Percentiles rank a stretch among this genome's conserved stretches.
Evolutionary conservation across 2,329 filamentous ascomycete genomes (phyloP).

Genomic region (Aspergillus ochraceoroseus): DNA sequence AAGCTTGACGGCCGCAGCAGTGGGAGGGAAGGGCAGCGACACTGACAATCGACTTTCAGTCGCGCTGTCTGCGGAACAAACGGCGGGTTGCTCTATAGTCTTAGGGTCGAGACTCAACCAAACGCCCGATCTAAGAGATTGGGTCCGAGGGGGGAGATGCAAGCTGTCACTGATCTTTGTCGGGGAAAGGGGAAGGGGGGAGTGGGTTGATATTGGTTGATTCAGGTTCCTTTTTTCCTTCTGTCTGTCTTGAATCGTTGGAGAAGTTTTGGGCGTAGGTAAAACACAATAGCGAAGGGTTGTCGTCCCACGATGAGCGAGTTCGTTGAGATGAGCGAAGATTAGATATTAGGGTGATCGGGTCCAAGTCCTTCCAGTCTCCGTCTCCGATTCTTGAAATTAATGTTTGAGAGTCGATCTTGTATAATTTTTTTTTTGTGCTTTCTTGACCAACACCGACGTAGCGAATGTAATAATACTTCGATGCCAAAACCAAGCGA

Average conservation of each 20-base stretch:
- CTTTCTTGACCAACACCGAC: conserved; percentile 23
- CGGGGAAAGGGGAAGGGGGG: too few relatives aligned
- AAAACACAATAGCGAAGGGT: conserved; percentile 20
- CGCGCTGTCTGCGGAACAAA: conserved; percentile 20
- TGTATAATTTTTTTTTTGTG: conserved; percentile 9
- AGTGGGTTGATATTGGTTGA: conserved; percentile 5
- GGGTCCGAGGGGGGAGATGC: conserved; percentile 12
- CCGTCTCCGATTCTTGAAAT: conserved; percentile 7
- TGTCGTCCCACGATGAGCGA: conserved; percentile 20
- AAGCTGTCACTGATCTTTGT: conserved; percentile 7
- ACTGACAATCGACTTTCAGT: conserved; percentile 17
- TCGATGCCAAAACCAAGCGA: conserved; percentile 37
- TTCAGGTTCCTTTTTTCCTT: too few relatives aligned
- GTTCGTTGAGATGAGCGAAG: conserved; percentile 15
- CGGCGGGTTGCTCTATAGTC: conserved; percentile 19
- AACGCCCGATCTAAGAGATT: conserved; percentile 17
- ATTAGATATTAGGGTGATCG: conserved; percentile 21
- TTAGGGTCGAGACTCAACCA: conserved; percentile 14
- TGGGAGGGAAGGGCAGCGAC: conserved; percentile 8
- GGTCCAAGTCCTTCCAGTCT: conserved; percentile 11
- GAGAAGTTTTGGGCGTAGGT: conserved; percentile 7
- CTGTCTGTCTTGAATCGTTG: conserved; percentile 4
- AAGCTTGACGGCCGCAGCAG: conserved; percentile 6
- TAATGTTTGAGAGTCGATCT: conserved; percentile 8
- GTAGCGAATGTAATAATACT: conserved; percentile 39